Evolutionary conservation across 164 flowering plant genomes (phyloP).

Genomic region (Berberis vulgaris): DNA sequence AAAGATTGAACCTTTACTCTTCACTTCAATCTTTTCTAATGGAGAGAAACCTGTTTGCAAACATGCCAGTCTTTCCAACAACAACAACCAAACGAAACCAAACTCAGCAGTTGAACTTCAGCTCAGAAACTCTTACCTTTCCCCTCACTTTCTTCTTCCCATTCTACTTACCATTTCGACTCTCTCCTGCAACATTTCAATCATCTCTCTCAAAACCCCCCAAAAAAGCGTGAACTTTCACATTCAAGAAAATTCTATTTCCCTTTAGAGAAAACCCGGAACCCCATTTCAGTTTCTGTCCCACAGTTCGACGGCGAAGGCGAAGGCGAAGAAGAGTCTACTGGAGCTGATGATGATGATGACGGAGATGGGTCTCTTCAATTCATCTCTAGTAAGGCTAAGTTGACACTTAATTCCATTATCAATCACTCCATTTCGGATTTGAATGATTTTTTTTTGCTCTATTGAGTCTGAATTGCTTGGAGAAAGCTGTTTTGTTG

Average conservation of each 20-base stretch:
- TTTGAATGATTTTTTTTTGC: slow-evolving; percentile 43
- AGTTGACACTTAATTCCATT: slow-evolving; percentile 42
- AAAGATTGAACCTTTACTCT: too few relatives aligned
- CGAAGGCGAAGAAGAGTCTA: too few relatives aligned
- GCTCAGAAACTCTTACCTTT: slow-evolving; percentile 35
- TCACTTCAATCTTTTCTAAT: slow-evolving; percentile 15
- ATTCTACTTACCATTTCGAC: slow-evolving; percentile 51
- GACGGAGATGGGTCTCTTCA: slow-evolving; percentile 14
- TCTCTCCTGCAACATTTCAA: slow-evolving; percentile 65
- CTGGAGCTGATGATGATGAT: slow-evolving; percentile 8
- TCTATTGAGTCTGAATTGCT: slow-evolving; percentile 42
- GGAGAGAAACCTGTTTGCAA: slow-evolving; percentile 57
- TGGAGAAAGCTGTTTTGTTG: slow-evolving; percentile 52
- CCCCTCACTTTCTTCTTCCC: slow-evolving; percentile 27
- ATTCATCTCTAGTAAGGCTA: slow-evolving; percentile 46
- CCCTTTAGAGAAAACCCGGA: slow-evolving; percentile 13
- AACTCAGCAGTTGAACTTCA: slow-evolving; percentile 34
- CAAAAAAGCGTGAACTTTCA: slow-evolving; percentile 12
- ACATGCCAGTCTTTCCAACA: slow-evolving; percentile 41
- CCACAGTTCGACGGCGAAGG: slow-evolving; percentile 3
- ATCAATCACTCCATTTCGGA: slow-evolving; percentile 27
- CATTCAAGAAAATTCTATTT: slow-evolving; percentile 6
- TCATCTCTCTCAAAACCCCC: slow-evolving; percentile 31
- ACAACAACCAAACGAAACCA: slow-evolving; percentile 14
- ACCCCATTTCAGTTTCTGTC: slow-evolving; percentile 14